Evolutionary conservation across 305 asterid species (phyloP), one percentile per base, ranked within the genome.

Genomic region (Ajuga reptans): DNA sequence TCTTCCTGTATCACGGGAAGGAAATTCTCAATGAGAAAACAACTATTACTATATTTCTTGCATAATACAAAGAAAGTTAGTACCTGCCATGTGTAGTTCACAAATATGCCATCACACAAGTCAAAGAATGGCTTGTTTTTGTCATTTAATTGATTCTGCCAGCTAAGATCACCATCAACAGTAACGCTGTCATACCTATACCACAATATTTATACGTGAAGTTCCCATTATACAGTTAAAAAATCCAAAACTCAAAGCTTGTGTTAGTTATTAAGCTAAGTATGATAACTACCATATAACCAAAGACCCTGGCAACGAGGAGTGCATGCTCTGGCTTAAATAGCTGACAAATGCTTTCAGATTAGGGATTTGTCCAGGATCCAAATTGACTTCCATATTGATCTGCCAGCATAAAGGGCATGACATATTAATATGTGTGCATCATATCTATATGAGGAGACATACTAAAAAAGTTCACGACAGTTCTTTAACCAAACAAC

Each of bases 171-270:
- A 66, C 99, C 97, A 53, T 87, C 84, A 41, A 85, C 61, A 6
- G 96, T 87, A 68, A 93, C 91, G 67, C 96, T 86, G 68, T 93
- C 99, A 41, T 93, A 93, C 98, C 98, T 90, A 88, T 56, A 81
- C 54, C 76, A 78, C 78, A 69, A 61, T 56, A 75, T 58, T 47
- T 47, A 50, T 10, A 21, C 36, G 45, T 33, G 11, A 69, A 31
- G 27, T 9, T n/a, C 61, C 58, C n/a, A 49, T 68, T 55, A 50
- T 9, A 37, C 34, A 50, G 47, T 43, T n/a, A 65, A 17, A 31
- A 65, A 65, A 42, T 49, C 39, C 31, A 34, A 34, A 63, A 39
- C 29, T 47, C 11, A 24, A 69, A 42, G 63, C 47, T 15, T 8
- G 37, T 24, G 17, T 17, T 12, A 57, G 5, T 55, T 77, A 9